Percentiles rank a stretch among this genome's conserved stretches.
Conservation (phyloP, 331 rosid species). For the Pyrus hybrid region DNA sequence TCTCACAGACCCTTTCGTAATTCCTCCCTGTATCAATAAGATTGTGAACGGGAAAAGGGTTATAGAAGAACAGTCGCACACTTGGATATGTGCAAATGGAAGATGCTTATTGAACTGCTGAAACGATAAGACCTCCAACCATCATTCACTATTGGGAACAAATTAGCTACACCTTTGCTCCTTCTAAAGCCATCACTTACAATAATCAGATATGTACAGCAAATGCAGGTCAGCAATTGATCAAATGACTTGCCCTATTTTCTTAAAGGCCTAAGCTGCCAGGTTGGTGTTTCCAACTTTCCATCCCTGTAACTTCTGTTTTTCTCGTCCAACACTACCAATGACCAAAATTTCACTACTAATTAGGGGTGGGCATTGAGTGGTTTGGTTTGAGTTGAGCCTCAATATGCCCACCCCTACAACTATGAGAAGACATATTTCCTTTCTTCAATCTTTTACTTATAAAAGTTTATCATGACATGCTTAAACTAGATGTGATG, state of each 20-base stretch:
- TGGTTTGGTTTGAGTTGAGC: too few species aligned
- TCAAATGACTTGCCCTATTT: neutral
- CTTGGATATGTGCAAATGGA: neutral
- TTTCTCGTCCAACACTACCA: neutral
- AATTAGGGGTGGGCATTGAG: neutral
- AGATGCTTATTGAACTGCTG: neutral
- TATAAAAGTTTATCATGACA: neutral
- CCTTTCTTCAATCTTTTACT: neutral
- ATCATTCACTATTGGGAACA: neutral
- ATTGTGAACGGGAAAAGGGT: neutral
- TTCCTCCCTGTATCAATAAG: conserved; percentile 43
- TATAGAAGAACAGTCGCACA: neutral
- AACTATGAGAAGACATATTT: neutral
- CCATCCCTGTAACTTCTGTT: neutral
- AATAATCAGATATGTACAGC: neutral
- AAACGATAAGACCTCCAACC: neutral
- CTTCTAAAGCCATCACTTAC: neutral
- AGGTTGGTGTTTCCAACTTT: neutral
- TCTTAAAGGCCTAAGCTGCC: too few species aligned
- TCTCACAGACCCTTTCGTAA: conserved; percentile 77
- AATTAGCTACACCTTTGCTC: neutral
- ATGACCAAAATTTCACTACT: neutral
- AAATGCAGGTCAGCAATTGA: neutral
- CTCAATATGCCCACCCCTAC: too few species aligned
- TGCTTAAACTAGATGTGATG: neutral